A percentile compares a stretch with the other conserved stretches of the same genome.
These are phyloP conservation scores for Fusarium citri DNA, from an alignment of 2,329 filamentous ascomycete species.

Conservation along the genomic window DNA sequence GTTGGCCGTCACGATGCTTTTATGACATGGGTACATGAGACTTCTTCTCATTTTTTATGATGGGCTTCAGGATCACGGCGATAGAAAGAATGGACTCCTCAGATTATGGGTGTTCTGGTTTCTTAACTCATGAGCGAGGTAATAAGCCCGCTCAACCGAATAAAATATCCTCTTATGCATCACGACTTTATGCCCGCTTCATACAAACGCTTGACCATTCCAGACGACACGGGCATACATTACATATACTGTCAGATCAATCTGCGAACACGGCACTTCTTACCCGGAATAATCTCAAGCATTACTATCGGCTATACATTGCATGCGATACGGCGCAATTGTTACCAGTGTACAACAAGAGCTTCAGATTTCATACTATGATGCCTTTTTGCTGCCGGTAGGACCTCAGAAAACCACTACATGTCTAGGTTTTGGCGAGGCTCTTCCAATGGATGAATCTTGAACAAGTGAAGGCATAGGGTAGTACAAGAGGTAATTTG, in stretches of 20 bases:
- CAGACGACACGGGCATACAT: neutral
- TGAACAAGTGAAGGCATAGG: neutral
- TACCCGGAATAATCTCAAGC: neutral
- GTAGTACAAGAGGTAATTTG: neutral
- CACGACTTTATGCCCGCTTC: neutral
- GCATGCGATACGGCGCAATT: neutral
- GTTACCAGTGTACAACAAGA: neutral
- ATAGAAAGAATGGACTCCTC: conserved; percentile 28
- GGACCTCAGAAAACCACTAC: neutral
- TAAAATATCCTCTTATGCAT: conserved; percentile 23
- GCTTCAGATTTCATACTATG: neutral
- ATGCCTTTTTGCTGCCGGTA: neutral
- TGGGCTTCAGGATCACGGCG: conserved; percentile 28
- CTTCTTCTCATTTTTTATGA: conserved; percentile 32
- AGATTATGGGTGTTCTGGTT: conserved; percentile 20
- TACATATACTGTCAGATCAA: neutral
- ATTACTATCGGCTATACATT: neutral
- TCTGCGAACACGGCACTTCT: neutral
- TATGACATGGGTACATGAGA: conserved; percentile 45
- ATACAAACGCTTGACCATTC: no score
- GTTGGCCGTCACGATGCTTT: conserved; percentile 44
- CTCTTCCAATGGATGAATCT: neutral
- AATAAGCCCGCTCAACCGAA: conserved; percentile 16
- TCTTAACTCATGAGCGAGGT: conserved; percentile 18
- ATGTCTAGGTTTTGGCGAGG: neutral